Percentiles rank a stretch among this genome's conserved stretches.
Conservation (phyloP, 345 rosid genomes). For the Rubroshorea leprosula region DNA sequence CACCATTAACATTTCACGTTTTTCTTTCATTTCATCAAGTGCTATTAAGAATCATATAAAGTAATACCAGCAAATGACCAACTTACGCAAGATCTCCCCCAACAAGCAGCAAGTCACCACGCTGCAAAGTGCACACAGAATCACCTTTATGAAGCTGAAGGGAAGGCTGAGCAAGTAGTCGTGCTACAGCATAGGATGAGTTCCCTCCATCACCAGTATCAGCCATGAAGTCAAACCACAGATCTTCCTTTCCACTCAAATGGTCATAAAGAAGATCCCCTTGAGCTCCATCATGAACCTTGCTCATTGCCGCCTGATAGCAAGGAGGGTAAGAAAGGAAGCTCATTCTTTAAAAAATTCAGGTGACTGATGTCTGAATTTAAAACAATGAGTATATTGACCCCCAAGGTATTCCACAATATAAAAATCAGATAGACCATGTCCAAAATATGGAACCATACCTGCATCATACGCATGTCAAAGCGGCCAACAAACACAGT, state of each 20-base stretch:
- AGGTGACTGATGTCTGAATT: too few relatives aligned
- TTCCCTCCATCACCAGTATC: slow-evolving; percentile 99
- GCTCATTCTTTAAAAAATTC: too few relatives aligned
- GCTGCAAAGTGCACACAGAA: slow-evolving; percentile 46
- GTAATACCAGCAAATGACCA: slow-evolving; percentile 8
- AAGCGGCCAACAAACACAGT: slow-evolving; percentile 96
- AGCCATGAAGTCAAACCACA: slow-evolving; percentile 99
- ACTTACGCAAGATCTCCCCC: slow-evolving; percentile 99
- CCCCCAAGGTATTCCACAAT: too few relatives aligned
- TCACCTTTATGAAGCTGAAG: slow-evolving; percentile 35
- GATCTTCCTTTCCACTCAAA: slow-evolving; percentile 57
- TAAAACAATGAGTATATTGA: too few relatives aligned
- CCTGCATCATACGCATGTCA: slow-evolving; percentile 99
- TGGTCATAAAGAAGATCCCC: slow-evolving; percentile 75
- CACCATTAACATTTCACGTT: slow-evolving; percentile 6
- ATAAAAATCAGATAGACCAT: too few relatives aligned
- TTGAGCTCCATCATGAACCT: slow-evolving; percentile 42
- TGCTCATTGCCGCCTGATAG: slow-evolving; percentile 85
- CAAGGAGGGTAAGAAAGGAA: too few relatives aligned
- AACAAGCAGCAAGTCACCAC: slow-evolving; percentile 71
- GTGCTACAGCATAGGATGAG: slow-evolving; percentile 80
- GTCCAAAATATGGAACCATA: slow-evolving; percentile 18
- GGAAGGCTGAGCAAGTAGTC: slow-evolving; percentile 85
- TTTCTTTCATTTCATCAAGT: slow-evolving; percentile 4
- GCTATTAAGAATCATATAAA: slow-evolving; percentile 4